A percentile compares a stretch with the other conserved stretches of the same genome.
phyloP scores from a whole-genome alignment of 495 filamentous ascomycete genomes.

The Aspergillus diversus region DNA sequence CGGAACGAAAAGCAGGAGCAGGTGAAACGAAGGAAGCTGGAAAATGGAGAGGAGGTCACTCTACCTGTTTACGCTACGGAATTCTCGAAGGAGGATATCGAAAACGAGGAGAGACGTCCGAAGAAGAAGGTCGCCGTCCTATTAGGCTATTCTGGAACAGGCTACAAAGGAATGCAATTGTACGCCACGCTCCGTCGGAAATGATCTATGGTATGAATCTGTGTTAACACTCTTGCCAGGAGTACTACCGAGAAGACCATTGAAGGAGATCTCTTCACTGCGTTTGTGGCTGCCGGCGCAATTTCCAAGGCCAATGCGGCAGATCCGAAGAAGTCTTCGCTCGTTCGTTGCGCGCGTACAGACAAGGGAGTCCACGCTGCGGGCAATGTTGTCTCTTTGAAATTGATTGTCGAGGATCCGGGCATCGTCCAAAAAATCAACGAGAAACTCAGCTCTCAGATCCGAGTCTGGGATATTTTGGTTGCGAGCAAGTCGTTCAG shows the following conservation, averaged over 20 bases:
- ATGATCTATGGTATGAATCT: neutral
- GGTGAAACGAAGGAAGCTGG: conserved; percentile 61
- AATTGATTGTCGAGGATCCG: conserved; percentile 90
- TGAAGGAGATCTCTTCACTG: conserved; percentile 93
- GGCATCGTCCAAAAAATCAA: conserved; percentile 92
- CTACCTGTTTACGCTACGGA: conserved; percentile 55
- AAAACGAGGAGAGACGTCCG: conserved; percentile 78
- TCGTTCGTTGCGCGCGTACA: conserved; percentile 91
- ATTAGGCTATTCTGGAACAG: conserved; percentile 94
- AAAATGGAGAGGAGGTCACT: conserved; percentile 45
- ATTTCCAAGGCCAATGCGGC: conserved; percentile 96
- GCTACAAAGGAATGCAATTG: conserved; percentile 96
- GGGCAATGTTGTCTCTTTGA: conserved; percentile 93
- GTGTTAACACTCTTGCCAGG: conserved; percentile 47
- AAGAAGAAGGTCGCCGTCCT: conserved; percentile 96
- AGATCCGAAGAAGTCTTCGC: conserved; percentile 93
- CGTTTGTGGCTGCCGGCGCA: conserved; percentile 85
- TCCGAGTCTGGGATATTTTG: conserved; percentile 90
- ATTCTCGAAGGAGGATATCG: conserved; percentile 79
- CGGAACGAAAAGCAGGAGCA: conserved; percentile 59
- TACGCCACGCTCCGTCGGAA: conserved; percentile 27
- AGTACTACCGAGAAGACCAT: conserved; percentile 78
- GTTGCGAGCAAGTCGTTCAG: conserved; percentile 84
- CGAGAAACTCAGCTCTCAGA: conserved; percentile 77
- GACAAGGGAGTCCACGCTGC: conserved; percentile 98